Evolutionary conservation across 2,329 filamentous ascomycete species (phyloP), one percentile per base, ranked within the genome.

Genomic region (Berkeleyomyces basicola): DNA sequence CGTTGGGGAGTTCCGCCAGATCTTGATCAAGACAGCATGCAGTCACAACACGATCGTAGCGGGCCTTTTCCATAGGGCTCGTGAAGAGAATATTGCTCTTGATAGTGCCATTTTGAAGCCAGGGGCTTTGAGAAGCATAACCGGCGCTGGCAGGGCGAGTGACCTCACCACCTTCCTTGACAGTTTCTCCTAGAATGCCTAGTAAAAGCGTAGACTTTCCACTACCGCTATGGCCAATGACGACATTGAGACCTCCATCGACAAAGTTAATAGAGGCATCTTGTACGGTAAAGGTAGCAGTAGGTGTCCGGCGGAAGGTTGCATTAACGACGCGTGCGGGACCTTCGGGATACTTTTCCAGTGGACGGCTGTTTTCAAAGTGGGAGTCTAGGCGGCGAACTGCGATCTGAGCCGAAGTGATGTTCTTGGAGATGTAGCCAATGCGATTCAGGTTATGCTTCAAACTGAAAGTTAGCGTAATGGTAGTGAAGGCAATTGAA

Each of bases 31-130:
- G 71, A 11, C 79, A 80, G 67, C 80, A 82, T 9, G 82, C 81
- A 58, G 80, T 74, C 23, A 85, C 71, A 0, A 84, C 76, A 37
- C 73, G 72, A 47, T 79, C 73, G 67, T 85, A 85, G 23, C 80
- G 75, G n/a, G 68, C 66, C 64, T 75, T 71, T 63, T 83, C 79
- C 67, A 79, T 78, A 6, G 72, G 67, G 43, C 74, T 77, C 14
- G 79, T 77, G 65, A 83, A 82, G 1, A 82, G 67, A 51, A 83
- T 78, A 60, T 83, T 83, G 51, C 78, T 75, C 51, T 75, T 75
- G 49, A 83, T 75, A 0, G 78, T 79, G 40, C 78, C 78, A 62
- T 81, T 82, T 67, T 82, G 80, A 3, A 83, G 71, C 80, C 80
- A 83, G 0, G 80, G 72, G 1, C 78, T 78, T 64, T 83, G 81